Evolutionary conservation across 1,139 yeast species (phyloP), one percentile per base, ranked within the genome.

Genomic region (Scheffersomyces quercinus): DNA sequence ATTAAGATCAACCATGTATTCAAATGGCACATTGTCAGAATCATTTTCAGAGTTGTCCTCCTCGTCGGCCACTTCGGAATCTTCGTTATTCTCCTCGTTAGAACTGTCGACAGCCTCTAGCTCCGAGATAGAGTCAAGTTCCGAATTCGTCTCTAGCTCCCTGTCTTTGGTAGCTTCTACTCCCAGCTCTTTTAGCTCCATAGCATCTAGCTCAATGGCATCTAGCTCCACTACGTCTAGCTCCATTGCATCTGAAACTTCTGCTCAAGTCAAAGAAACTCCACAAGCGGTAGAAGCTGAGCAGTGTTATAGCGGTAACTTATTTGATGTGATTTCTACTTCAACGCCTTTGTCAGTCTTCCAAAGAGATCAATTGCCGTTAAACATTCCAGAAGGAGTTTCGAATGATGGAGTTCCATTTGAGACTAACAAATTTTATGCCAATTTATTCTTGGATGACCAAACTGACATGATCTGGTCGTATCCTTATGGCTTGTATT

Each of bases 361-460:
- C 65, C 51, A 73, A 7, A 65, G 77, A 47, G 65, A 71, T 39
- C 68, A 62, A 15, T 68, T 80, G 31, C 80, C 88, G 65, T 44
- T 85, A 74, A 40, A 65, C 62, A 36, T 64, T 69, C 65, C 90
- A 78, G 15, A 53, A 3, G 62, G 81, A 36, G 82, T 79, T 35
- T 65, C 67, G 46, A 70, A 70, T 50, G 60, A 65, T 44, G 73
- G 64, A 12, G 44, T 24, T 12, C 88, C 95, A 5, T 74, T 82
- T 38, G 81, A 82, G 50, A 89, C 97, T 14, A 90, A 90, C 67
- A 88, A 89, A 60, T 90, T 88, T 63, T 89, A 86, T 60, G 85
- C 88, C 8, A 90, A 90, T 64, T 67, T 89, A 59, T 67, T 88
- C 47, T 75, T 90, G 20, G 93, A 75, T 1, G 67, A 68, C 35